Base-by-base conservation (phyloP, 257 asterid species). In the Petunia axillaris region DNA sequence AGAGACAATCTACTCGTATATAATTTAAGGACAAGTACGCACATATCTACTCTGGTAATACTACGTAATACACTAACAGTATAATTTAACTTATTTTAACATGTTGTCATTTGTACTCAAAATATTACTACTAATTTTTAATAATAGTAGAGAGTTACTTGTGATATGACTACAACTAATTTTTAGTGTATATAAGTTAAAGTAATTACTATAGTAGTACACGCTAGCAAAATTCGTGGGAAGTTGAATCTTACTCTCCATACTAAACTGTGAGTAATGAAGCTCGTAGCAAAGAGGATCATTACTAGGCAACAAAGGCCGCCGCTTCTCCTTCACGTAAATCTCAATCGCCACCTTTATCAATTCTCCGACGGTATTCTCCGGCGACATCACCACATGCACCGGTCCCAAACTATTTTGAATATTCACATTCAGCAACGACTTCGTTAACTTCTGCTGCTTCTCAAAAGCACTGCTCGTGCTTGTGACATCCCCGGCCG, bases 321-420 rank as follows among this genome's bases (percentile, higher is more conserved):
- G 90, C 58, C 93, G 86, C 86, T 87, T 89, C 80, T 89, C 94
- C 86, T 81, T 84, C 14, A 84, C 89, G 82, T 90, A 88, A 15
- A 88, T 50, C 81, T 75, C 88, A 36, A 89, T 81, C 68, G 89
- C 92, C 79, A 87, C 88, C 85, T 39, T 84, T 75, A 85, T 86
- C 88, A 89, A 74, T 63, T 90, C 93, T 43, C 54, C 70, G 0
- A 83, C 89, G 74, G 92, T 92, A 88, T 78, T 84, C 81, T 86
- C 97, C 90, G 90, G 89, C 82, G 87, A 81, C 82, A 88, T 83
- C 79, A 89, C 81, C 89, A 90, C 89, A 62, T 88, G 87, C 16
- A 92, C 87, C 9, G 93, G 81, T 79, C 97, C 94, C 85, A 89
- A 41, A 79, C 93, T 84, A 50, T 85, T 87, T 77, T 88, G 89